These are phyloP conservation scores for Gillenia trifoliata DNA, from an alignment of 306 rosid genomes.

Conservation along the genomic window DNA sequence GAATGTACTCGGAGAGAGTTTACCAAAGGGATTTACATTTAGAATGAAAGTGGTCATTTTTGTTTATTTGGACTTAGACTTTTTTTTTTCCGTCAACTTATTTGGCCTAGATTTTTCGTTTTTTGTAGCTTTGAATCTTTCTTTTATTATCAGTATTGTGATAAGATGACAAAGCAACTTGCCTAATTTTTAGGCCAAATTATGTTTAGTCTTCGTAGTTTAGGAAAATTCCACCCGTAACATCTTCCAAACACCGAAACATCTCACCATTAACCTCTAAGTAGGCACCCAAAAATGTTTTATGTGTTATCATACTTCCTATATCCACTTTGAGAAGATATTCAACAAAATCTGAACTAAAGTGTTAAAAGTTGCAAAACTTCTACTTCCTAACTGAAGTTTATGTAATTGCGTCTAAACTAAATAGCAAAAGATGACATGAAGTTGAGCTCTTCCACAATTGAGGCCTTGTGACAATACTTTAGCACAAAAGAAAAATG, in stretches of 20 bases:
- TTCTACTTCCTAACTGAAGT: background rate
- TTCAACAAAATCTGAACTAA: background rate
- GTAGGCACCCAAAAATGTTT: background rate
- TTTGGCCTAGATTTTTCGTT: background rate
- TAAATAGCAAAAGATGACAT: background rate
- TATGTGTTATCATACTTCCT: background rate
- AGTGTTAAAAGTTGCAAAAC: background rate
- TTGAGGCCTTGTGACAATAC: background rate
- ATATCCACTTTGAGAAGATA: too few species aligned
- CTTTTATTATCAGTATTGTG: too few species aligned
- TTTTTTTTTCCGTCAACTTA: background rate
- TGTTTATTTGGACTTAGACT: background rate
- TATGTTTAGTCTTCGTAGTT: too few species aligned
- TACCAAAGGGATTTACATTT: too few species aligned
- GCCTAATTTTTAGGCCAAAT: too few species aligned
- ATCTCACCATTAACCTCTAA: background rate
- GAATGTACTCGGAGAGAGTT: background rate
- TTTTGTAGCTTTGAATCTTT: too few species aligned
- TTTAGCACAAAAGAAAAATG: background rate
- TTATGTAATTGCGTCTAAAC: background rate
- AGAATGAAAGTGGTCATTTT: background rate
- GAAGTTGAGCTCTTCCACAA: background rate
- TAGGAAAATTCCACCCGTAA: too few species aligned
- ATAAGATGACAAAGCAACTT: too few species aligned
- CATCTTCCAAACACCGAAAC: background rate